phyloP scores from a whole-genome alignment of 2,329 filamentous ascomycete species.

The Hypoxylon sp. region DNA sequence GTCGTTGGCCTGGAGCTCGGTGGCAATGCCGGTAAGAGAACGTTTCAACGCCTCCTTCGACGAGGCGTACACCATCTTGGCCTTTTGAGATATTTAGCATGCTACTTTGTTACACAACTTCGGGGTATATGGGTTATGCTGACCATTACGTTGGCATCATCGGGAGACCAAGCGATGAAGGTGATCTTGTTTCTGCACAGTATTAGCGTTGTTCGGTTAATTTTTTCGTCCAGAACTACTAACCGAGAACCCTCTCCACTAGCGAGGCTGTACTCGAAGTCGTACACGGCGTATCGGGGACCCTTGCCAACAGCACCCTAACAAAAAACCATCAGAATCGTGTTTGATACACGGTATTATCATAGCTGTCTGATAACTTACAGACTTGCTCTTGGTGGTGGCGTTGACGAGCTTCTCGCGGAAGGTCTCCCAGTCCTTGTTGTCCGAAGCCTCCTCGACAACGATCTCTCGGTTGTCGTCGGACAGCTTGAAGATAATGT shows the following conservation, averaged over 20 bases:
- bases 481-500: slow-evolving; percentile 87
- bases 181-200: slow-evolving; percentile 75
- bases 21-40: slow-evolving; percentile 76
- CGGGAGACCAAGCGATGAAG: slow-evolving; percentile 82
- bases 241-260: slow-evolving; percentile 77
- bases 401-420: slow-evolving; percentile 79
- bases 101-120: neutral
- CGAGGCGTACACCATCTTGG: slow-evolving; percentile 90
- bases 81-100: slow-evolving; percentile 55
- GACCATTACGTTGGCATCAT: slow-evolving; percentile 82
- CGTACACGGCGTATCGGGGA: slow-evolving; percentile 85
- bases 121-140: slow-evolving; percentile 45
- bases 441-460: slow-evolving; percentile 75
- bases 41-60: slow-evolving; percentile 89
- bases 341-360: slow-evolving; percentile 52
- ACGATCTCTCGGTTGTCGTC: slow-evolving; percentile 85
- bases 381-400: slow-evolving; percentile 75
- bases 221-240: slow-evolving; percentile 36
- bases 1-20: slow-evolving; percentile 86
- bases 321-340: slow-evolving; percentile 15
- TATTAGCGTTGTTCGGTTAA: slow-evolving; percentile 26
- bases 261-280: slow-evolving; percentile 79
- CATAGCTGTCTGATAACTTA: slow-evolving; percentile 48
- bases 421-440: slow-evolving; percentile 76
- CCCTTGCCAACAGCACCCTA: slow-evolving; percentile 70